phyloP scores from a whole-genome alignment of 2,329 filamentous ascomycete genomes.

The Rhynchosporium agropyri region DNA sequence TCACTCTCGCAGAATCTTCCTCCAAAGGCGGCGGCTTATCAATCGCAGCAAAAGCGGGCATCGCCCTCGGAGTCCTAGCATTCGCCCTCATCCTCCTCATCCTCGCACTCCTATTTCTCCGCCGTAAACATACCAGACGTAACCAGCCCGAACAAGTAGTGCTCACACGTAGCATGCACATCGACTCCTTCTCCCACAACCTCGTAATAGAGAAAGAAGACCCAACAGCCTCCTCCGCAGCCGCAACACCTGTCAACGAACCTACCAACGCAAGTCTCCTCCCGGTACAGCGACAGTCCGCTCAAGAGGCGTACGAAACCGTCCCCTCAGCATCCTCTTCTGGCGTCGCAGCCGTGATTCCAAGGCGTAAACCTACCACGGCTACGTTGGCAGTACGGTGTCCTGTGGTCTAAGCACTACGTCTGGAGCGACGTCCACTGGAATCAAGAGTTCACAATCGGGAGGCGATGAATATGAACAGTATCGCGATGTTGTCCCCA shows the following conservation, averaged over 20 bases:
- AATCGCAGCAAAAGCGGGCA: slow-evolving; percentile 32
- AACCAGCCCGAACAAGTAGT: slow-evolving; percentile 29
- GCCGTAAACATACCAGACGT: slow-evolving; percentile 27
- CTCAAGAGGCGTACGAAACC: slow-evolving; percentile 24
- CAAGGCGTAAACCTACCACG: slow-evolving; percentile 29
- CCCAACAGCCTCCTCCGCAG: slow-evolving; percentile 7
- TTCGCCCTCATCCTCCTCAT: slow-evolving; percentile 30
- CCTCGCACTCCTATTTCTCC: slow-evolving; percentile 31
- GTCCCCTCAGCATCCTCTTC: slow-evolving; percentile 26
- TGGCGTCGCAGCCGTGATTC: slow-evolving; percentile 26
- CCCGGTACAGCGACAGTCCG: slow-evolving; percentile 28
- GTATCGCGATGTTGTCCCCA: slow-evolving; percentile 32
- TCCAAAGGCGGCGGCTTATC: slow-evolving; percentile 23
- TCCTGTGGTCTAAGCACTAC: slow-evolving; percentile 26
- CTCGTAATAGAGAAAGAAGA: slow-evolving; percentile 33
- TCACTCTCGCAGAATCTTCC: background rate
- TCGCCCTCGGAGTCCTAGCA: slow-evolving; percentile 31
- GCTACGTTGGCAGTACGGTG: slow-evolving; percentile 20
- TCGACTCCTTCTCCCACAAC: slow-evolving; percentile 30
- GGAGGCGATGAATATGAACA: slow-evolving; percentile 23
- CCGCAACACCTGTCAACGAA: slow-evolving; percentile 8
- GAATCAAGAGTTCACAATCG: slow-evolving; percentile 4
- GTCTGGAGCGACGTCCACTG: slow-evolving; percentile 14
- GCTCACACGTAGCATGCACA: slow-evolving; percentile 29
- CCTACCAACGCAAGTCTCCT: slow-evolving; percentile 4